A percentile compares a stretch with the other conserved stretches of the same genome.
Conservation (phyloP, 768 basidiomycete species). For the Russula sp. region DNA sequence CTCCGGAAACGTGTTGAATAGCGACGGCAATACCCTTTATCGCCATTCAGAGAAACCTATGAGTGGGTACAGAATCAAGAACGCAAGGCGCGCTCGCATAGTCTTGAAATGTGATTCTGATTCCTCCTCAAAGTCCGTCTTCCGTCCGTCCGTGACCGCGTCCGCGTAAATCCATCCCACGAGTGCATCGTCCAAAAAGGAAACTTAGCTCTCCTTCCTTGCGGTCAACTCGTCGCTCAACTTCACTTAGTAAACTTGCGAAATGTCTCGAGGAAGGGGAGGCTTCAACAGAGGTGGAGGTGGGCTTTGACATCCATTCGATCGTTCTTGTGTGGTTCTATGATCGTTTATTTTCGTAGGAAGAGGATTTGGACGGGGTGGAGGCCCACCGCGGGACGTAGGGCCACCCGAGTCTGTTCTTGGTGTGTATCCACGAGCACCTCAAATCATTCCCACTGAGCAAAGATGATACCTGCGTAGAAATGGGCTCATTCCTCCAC, state of each 20-base stretch:
- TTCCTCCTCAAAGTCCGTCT: neutral
- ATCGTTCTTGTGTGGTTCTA: neutral
- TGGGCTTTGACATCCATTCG: slow-evolving; percentile 16
- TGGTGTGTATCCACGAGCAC: slow-evolving; percentile 38
- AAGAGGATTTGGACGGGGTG: slow-evolving; percentile 62
- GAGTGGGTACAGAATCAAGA: neutral
- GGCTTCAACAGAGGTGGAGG: slow-evolving; percentile 43
- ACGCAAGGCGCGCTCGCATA: neutral
- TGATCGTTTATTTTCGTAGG: slow-evolving; percentile 28
- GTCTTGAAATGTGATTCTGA: neutral
- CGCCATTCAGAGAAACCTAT: neutral
- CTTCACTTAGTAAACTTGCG: neutral
- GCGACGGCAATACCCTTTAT: slow-evolving; percentile 1
- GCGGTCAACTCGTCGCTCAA: neutral
- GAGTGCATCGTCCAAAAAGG: slow-evolving; percentile 1
- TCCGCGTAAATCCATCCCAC: neutral
- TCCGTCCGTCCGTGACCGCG: slow-evolving; percentile 16
- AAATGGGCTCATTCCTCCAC: slow-evolving; percentile 89
- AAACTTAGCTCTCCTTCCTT: neutral
- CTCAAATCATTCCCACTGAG: slow-evolving; percentile 1
- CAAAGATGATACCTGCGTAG: slow-evolving; percentile 35
- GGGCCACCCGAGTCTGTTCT: slow-evolving; percentile 78
- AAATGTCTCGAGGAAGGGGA: slow-evolving; percentile 44
- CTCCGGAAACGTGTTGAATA: neutral
- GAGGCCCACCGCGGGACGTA: slow-evolving; percentile 52